These are phyloP conservation scores for Talaromyces verruculosus DNA, from an alignment of 2,329 filamentous ascomycete species.

Conservation along the genomic window DNA sequence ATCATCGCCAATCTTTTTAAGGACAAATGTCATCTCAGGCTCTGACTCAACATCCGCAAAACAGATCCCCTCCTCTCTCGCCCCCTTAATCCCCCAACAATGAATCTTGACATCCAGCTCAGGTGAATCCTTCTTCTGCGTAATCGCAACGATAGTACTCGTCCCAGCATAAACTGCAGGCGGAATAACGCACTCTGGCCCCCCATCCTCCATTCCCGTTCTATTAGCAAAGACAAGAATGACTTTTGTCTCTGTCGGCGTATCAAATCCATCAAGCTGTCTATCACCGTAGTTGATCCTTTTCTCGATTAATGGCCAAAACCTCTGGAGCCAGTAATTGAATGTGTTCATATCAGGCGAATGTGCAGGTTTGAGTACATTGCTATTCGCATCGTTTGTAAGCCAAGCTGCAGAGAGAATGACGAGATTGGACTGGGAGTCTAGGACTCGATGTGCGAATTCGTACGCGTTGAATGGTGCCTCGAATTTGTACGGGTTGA, in stretches of 20 bases:
- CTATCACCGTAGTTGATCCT: slow-evolving; percentile 28
- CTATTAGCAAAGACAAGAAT: slow-evolving; percentile 51
- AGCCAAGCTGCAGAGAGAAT: slow-evolving; percentile 66
- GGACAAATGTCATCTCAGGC: slow-evolving; percentile 41
- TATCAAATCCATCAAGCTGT: slow-evolving; percentile 18
- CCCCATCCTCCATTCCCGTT: slow-evolving; percentile 43
- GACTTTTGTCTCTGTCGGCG: slow-evolving; percentile 34
- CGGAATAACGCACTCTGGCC: slow-evolving; percentile 34
- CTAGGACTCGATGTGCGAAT: slow-evolving; percentile 57
- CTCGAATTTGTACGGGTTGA: slow-evolving; percentile 64
- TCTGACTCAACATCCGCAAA: slow-evolving; percentile 48
- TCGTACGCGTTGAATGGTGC: slow-evolving; percentile 61
- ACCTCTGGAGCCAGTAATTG: slow-evolving; percentile 62
- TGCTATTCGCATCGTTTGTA: slow-evolving; percentile 51
- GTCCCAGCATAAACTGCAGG: slow-evolving; percentile 50
- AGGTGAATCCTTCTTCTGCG: slow-evolving; percentile 28
- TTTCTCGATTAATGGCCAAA: slow-evolving; percentile 52
- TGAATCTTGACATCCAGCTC: slow-evolving; percentile 41
- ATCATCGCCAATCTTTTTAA: background rate
- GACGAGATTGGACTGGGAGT: slow-evolving; percentile 52
- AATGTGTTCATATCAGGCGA: slow-evolving; percentile 61
- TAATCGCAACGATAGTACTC: slow-evolving; percentile 47
- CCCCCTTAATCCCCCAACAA: slow-evolving; percentile 49
- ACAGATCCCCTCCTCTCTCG: slow-evolving; percentile 46
- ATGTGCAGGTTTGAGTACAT: slow-evolving; percentile 45